Evolutionary conservation across 108 stramenopile genomes (phyloP), one percentile per base, ranked within the genome.

Genomic region (Conticribra guillardii): DNA sequence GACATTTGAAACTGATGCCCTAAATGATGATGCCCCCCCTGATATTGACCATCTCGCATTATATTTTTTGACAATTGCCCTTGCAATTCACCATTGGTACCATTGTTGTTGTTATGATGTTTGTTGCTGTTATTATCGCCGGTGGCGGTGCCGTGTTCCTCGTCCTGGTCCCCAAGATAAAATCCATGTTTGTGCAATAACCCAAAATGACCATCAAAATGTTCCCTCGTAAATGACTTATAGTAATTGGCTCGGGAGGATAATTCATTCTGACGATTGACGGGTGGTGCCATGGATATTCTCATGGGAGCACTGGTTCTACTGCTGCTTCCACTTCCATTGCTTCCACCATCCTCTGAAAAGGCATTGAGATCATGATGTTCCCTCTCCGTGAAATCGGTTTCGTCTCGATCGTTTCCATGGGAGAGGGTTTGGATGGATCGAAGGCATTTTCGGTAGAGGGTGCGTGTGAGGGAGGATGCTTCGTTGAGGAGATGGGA

Each of bases 381-480:
- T 64, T 90, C 90, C 47, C 82, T 74, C 33, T 64, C 65, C 27
- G 60, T 27, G 51, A 95, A 95, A 49, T 90, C 87, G 21, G 49
- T 57, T 53, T 89, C 88, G 61, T 95, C 93, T 24, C 81, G 81
- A 53, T 85, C 87, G 63, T 95, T 95, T 15, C 89, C 93, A 53
- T 31, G 34, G 27, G 79, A 79, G 37, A 90, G 81, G 0, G 79
- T 2, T 37, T 68, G 53, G 26, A 86, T 65, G 16, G 88, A 92
- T 64, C 79, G 73, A 9, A 92, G 29, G 59, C 93, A 95, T 48
- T 60, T 50, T 33, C 91, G 77, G 58, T 90, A 95, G 4, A 95
- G 74, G 8, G 85, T 68, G 48, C 73, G 76, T 2, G 91, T 90
- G 46, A 92, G 50, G 28, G 53, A 63, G 3, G 74, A 64, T n/a